These are phyloP conservation scores for Penicillium odoratum DNA, from an alignment of 495 filamentous ascomycete genomes.

Conservation along the genomic window DNA sequence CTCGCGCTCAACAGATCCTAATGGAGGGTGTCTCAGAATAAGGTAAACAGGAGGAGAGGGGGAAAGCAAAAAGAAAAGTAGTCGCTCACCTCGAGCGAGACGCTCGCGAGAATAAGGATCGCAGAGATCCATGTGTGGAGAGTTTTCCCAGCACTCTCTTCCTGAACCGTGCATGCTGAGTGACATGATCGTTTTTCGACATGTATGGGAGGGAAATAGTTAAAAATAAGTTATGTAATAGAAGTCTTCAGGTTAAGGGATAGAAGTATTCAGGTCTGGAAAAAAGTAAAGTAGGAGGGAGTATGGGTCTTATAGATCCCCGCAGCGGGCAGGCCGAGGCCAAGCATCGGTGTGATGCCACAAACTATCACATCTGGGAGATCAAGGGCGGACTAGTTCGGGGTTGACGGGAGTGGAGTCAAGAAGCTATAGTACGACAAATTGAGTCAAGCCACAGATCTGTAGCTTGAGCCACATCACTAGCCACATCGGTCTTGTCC, in stretches of 20 bases:
- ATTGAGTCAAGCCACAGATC: conserved; percentile 14
- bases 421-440: conserved; percentile 27
- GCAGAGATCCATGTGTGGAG: conserved; percentile 33
- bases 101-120: conserved; percentile 32
- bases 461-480: conserved; percentile 29
- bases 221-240: background rate
- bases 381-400: conserved; percentile 37
- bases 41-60: background rate
- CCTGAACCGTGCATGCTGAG: conserved; percentile 39
- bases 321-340: conserved; percentile 26
- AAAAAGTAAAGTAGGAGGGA: too few species aligned
- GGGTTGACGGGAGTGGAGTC: conserved; percentile 20
- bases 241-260: background rate
- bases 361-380: conserved; percentile 29
- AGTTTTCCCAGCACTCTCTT: conserved; percentile 41
- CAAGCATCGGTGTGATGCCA: conserved; percentile 21
- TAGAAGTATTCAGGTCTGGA: too few species aligned
- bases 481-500: conserved; percentile 16
- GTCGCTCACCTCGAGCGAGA: conserved; percentile 31
- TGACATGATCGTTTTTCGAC: conserved; percentile 35
- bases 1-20: conserved; percentile 27
- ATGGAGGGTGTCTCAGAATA: conserved; percentile 27
- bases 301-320: conserved; percentile 21
- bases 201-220: conserved; percentile 16
- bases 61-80: background rate